Evolutionary conservation across 2,329 filamentous ascomycete genomes (phyloP).

Genomic region (Helminthosporium solani): DNA sequence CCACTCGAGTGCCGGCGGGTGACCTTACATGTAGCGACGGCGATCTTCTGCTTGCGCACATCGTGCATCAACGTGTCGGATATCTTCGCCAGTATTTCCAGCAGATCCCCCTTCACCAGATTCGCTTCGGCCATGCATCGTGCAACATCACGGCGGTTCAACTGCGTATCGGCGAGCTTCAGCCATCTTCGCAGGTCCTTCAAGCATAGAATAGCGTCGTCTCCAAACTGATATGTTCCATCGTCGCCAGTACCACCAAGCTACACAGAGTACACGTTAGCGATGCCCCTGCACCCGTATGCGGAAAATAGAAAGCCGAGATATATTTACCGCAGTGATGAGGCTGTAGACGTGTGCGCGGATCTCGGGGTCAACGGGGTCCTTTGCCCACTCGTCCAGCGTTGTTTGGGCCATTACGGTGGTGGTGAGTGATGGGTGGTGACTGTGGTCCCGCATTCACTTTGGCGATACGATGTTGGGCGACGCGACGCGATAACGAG

Average conservation of each 20-base stretch:
- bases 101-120: conserved; percentile 81
- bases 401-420: conserved; percentile 41
- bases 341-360: conserved; percentile 91
- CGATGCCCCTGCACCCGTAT: not conserved
- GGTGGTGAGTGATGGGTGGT: conserved; percentile 16
- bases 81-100: conserved; percentile 79
- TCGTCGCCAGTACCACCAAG: conserved; percentile 83
- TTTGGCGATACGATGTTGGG: conserved; percentile 2
- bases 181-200: conserved; percentile 96
- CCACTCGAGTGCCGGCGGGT: conserved; percentile 18
- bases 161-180: conserved; percentile 88
- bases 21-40: conserved; percentile 76
- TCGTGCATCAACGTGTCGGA: conserved; percentile 71
- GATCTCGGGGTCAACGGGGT: conserved; percentile 79
- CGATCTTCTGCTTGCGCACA: conserved; percentile 74
- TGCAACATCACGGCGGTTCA: conserved; percentile 91
- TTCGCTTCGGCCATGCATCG: conserved; percentile 90
- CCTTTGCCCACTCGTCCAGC: conserved; percentile 48
- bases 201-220: conserved; percentile 87
- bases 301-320: not conserved
- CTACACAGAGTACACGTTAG: conserved; percentile 49
- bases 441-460: conserved; percentile 13
- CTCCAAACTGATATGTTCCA: conserved; percentile 82
- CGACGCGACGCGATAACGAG: conserved; percentile 30
- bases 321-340: conserved; percentile 74